phyloP scores from a whole-genome alignment of 331 rosid genomes.

The Stylosanthes scabra region DNA sequence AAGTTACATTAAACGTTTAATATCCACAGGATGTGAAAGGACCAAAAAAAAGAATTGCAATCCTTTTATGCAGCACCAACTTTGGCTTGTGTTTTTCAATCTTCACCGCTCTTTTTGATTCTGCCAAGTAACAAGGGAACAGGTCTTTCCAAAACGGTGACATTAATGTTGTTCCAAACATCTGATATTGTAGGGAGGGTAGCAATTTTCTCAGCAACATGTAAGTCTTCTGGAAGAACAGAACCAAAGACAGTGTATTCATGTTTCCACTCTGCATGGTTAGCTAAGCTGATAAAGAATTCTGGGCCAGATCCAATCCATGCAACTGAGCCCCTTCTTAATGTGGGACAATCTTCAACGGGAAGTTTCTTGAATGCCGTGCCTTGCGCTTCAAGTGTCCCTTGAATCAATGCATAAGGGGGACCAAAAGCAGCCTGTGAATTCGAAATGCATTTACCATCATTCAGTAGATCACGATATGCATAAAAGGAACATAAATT shows the following conservation, averaged over 20 bases:
- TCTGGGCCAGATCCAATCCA: slow-evolving; percentile 92
- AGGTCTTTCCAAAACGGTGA: slow-evolving; percentile 67
- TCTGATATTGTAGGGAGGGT: slow-evolving; percentile 69
- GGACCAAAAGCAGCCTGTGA: slow-evolving; percentile 84
- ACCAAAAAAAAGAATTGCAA: slow-evolving; percentile 19
- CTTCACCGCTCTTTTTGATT: slow-evolving; percentile 53
- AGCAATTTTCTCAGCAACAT: slow-evolving; percentile 74
- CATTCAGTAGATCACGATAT: slow-evolving; percentile 9
- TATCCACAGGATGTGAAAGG: slow-evolving; percentile 13
- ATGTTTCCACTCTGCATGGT: slow-evolving; percentile 83
- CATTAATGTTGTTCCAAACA: slow-evolving; percentile 86
- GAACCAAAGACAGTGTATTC: slow-evolving; percentile 90
- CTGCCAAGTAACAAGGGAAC: slow-evolving; percentile 65
- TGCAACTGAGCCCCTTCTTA: slow-evolving; percentile 86
- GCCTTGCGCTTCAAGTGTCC: slow-evolving; percentile 82
- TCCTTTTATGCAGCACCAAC: slow-evolving; percentile 5
- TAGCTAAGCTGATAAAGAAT: slow-evolving; percentile 86
- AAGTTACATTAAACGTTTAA: slow-evolving; percentile 1
- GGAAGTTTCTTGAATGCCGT: slow-evolving; percentile 63
- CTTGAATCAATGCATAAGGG: slow-evolving; percentile 88
- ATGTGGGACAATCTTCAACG: slow-evolving; percentile 68
- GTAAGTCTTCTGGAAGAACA: slow-evolving; percentile 92
- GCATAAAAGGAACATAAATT: neutral
- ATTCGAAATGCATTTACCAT: slow-evolving; percentile 4
- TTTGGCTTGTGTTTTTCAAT: slow-evolving; percentile 33